Conservation (phyloP, 1,284 basidiomycete genomes). For the Hemileia vastatrix region DNA sequence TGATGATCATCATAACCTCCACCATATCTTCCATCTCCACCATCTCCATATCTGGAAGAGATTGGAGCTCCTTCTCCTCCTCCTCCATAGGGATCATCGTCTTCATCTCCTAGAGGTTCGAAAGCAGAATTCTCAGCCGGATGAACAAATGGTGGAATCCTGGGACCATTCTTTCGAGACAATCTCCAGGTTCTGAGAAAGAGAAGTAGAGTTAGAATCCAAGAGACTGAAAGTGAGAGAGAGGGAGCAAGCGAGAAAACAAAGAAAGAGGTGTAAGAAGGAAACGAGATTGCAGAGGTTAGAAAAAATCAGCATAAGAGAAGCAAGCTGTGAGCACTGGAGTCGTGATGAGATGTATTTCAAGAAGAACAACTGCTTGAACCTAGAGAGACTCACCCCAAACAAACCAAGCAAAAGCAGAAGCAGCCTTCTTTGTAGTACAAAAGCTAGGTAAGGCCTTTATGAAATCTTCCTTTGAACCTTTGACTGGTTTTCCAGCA, state of each 20-base stretch:
- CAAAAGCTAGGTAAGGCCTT: conserved; percentile 33
- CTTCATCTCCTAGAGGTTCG: conserved; percentile 31
- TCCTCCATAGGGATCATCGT: conserved; percentile 24
- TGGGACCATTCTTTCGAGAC: conserved; percentile 37
- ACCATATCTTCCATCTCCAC: conserved; percentile 19
- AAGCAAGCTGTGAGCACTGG: too few species aligned
- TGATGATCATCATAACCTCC: not conserved
- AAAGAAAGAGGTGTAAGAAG: too few species aligned
- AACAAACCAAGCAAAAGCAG: conserved; percentile 37
- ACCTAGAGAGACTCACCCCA: too few species aligned
- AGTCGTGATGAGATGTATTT: too few species aligned
- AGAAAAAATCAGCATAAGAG: too few species aligned
- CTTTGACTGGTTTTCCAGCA: conserved; percentile 26
- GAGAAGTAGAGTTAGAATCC: conserved; percentile 31
- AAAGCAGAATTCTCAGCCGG: conserved; percentile 36
- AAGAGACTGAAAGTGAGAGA: conserved; percentile 17
- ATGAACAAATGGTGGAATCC: conserved; percentile 37
- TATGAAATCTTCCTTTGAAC: conserved; percentile 28
- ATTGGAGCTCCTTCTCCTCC: not conserved
- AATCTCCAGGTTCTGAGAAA: conserved; percentile 35
- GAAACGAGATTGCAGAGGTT: too few species aligned
- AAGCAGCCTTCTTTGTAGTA: conserved; percentile 34
- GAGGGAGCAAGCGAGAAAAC: not conserved
- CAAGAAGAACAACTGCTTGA: too few species aligned
- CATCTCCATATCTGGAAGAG: conserved; percentile 16